These are phyloP conservation scores for Penicillium arizonense DNA, from an alignment of 495 filamentous ascomycete species.

Conservation along the genomic window DNA sequence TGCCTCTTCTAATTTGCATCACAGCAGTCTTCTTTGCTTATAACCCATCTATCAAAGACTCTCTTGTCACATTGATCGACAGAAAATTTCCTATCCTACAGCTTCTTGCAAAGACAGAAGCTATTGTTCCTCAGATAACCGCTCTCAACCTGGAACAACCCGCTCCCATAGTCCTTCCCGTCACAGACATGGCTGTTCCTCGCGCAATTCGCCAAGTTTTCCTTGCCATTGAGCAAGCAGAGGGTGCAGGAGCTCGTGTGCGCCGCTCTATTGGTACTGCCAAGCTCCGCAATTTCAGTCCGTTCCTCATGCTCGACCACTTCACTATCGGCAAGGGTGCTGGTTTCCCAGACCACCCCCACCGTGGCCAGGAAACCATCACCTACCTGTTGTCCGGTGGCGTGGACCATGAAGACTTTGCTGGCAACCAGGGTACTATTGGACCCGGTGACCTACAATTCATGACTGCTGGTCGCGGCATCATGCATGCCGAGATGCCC, in stretches of 20 bases:
- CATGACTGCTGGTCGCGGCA: conserved; percentile 93
- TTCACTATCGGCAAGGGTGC: conserved; percentile 78
- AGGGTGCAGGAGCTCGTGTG: conserved; percentile 87
- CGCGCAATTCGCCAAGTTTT: conserved; percentile 79
- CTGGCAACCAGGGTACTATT: conserved; percentile 84
- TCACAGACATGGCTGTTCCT: conserved; percentile 62
- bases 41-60: conserved; percentile 19
- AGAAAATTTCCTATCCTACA: too few species aligned
- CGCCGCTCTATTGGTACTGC: conserved; percentile 85
- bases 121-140: conserved; percentile 5
- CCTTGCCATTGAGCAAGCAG: conserved; percentile 80
- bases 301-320: conserved; percentile 98
- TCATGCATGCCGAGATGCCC: conserved; percentile 98
- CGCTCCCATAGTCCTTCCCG: conserved; percentile 14
- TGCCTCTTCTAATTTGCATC: conserved; percentile 45
- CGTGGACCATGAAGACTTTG: conserved; percentile 95
- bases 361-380: conserved; percentile 80
- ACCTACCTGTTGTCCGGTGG: conserved; percentile 84
- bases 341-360: conserved; percentile 86
- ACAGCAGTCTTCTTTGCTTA: conserved; percentile 36
- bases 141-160: conserved; percentile 4
- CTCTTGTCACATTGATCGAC: conserved; percentile 11
- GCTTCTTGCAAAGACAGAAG: conserved; percentile 11
- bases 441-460: conserved; percentile 87
- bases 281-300: conserved; percentile 80